These are phyloP conservation scores for Triticum monococcum DNA, from an alignment of 176 grass and related monocot genomes.

Conservation along the genomic window DNA sequence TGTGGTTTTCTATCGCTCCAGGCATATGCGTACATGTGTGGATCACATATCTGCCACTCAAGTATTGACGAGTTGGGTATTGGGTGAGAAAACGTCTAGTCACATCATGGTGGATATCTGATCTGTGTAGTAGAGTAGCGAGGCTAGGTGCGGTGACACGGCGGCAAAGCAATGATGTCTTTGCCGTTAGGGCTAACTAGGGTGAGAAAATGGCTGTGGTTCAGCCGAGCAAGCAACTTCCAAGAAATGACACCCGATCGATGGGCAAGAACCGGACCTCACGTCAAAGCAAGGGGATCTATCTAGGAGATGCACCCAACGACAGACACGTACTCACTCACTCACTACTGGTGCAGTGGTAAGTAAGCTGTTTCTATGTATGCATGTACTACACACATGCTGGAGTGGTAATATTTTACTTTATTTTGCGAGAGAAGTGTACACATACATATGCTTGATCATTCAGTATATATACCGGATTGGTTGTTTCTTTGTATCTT, in stretches of 20 bases:
- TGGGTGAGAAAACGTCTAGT: not conserved
- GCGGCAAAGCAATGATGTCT: slow-evolving; percentile 1
- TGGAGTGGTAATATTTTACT: no score
- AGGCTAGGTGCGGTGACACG: not conserved
- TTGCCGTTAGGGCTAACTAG: slow-evolving; percentile 22
- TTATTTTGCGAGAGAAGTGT: no score
- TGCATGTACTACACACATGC: not conserved
- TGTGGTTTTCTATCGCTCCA: no score
- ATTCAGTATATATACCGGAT: no score
- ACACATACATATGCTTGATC: no score
- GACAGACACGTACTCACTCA: not conserved
- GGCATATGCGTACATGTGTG: no score
- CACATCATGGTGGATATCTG: not conserved
- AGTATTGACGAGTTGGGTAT: not conserved
- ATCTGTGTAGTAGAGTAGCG: not conserved
- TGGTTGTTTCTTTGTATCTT: no score
- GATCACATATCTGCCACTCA: not conserved
- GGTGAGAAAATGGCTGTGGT: slow-evolving; percentile 3
- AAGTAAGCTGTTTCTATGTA: no score
- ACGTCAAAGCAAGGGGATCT: not conserved
- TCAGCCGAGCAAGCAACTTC: slow-evolving; percentile 28
- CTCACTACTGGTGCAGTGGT: no score
- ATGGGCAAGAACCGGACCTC: not conserved
- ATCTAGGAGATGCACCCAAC: not conserved
- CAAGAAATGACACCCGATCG: not conserved